A percentile compares a stretch with the other conserved stretches of the same genome.
These are phyloP conservation scores for Xylaria sp. DNA, from an alignment of 2,329 filamentous ascomycete genomes.

Conservation along the genomic window DNA sequence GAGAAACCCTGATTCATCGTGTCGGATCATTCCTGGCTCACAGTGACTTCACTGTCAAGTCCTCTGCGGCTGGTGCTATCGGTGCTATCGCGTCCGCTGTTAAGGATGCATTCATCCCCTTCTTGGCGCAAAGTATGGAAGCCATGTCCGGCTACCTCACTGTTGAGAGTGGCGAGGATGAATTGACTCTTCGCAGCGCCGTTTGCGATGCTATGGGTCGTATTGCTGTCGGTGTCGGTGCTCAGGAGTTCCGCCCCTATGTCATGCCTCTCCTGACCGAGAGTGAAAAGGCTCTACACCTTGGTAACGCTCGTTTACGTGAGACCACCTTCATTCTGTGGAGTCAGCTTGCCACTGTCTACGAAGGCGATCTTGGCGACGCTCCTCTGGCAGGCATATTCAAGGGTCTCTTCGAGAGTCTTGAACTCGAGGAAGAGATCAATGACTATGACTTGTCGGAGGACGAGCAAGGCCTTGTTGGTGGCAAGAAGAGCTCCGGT, in stretches of 20 bases:
- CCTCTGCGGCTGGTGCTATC: conserved; percentile 79
- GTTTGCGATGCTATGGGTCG: conserved; percentile 91
- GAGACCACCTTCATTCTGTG: conserved; percentile 98
- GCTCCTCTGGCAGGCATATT: conserved; percentile 69
- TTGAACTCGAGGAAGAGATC: conserved; percentile 86
- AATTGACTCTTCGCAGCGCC: conserved; percentile 81
- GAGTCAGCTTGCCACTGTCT: conserved; percentile 91
- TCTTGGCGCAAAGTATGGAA: conserved; percentile 85
- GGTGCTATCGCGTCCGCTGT: conserved; percentile 86
- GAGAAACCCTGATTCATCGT: conserved; percentile 74
- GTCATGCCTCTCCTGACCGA: conserved; percentile 86
- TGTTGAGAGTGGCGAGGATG: conserved; percentile 84
- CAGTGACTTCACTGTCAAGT: conserved; percentile 83
- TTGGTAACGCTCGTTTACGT: conserved; percentile 84
- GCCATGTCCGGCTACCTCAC: conserved; percentile 77
- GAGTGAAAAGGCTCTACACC: conserved; percentile 81
- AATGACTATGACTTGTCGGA: conserved; percentile 61
- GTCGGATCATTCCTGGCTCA: conserved; percentile 80
- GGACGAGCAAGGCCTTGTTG: conserved; percentile 42
- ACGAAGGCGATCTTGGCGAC: conserved; percentile 74
- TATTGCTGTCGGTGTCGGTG: conserved; percentile 82
- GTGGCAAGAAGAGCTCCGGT: conserved; percentile 74
- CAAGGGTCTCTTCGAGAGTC: conserved; percentile 73
- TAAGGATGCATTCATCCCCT: conserved; percentile 79
- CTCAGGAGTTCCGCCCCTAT: conserved; percentile 82